Evolutionary conservation across 2,329 filamentous ascomycete genomes (phyloP), one percentile per base, ranked within the genome.

Genomic region (Penicillium sp.): DNA sequence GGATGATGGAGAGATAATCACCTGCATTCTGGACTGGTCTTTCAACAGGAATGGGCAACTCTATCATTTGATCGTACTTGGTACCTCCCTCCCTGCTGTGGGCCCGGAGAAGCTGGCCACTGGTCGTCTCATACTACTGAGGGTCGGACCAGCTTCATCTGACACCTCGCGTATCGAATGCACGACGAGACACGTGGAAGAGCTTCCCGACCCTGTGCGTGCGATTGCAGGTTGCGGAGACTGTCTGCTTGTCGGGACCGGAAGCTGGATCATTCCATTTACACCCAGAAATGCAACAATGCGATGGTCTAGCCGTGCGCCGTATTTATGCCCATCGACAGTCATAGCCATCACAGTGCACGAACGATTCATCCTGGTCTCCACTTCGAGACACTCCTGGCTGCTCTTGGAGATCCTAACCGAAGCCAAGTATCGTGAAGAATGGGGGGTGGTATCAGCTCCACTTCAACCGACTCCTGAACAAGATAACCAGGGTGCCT

Each of bases 311-410:
- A 63, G 60, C 19, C 58, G 62, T 3, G 64, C 65, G 17, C 57
- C 62, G 13, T 64, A 63, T 41, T 54, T 61, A 8, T 54, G 78
- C 6, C 68, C 72, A 3, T 79, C 76, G 3, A 60, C 69, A 2
- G 77, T 71, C 3, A 62, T 76, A 5, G 68, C 74, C 6, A 65
- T 81, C 28, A 74, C 73, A 1, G 67, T 73, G 10, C 60, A 65
- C 7, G 60, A 62, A 2, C 62, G 66, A 1, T 67, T 70, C 16
- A 68, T 83, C 18, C 74, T 78, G 44, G 65, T 81, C 32, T 75
- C 78, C 1, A 81, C 77, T 1, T 59, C 69, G 2, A 60, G 65
- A 26, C 74, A 81, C 46, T 81, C 78, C 0, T 65, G 80, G 8
- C 59, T 76, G 19, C 67, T 73, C 15, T 69, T 75, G 25, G 59